These are phyloP conservation scores for Diaporthe sp. DNA, from an alignment of 2,329 filamentous ascomycete genomes.

Conservation along the genomic window DNA sequence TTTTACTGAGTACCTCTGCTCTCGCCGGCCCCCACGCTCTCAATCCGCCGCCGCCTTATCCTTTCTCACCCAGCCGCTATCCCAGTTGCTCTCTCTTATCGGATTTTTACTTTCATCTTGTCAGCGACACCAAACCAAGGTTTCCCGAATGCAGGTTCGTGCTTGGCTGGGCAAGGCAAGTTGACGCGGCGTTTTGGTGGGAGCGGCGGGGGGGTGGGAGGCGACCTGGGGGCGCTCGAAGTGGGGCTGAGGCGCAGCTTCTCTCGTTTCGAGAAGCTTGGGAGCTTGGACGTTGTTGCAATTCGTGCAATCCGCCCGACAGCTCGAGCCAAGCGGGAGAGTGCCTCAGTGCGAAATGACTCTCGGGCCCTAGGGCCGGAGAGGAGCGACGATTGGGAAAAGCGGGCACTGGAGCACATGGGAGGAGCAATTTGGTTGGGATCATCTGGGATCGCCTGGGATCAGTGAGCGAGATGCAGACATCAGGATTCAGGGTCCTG, in stretches of 20 bases:
- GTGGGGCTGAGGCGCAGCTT: slow-evolving; percentile 23
- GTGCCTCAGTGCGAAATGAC: slow-evolving; percentile 14
- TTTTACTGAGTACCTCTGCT: not conserved
- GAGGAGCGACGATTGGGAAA: slow-evolving; percentile 19
- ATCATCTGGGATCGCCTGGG: slow-evolving; percentile 13
- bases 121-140: slow-evolving; percentile 1
- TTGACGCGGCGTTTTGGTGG: slow-evolving; percentile 19
- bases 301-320: not conserved
- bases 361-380: slow-evolving; percentile 20
- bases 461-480: slow-evolving; percentile 2
- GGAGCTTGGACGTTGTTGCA: slow-evolving; percentile 16
- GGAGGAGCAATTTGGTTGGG: slow-evolving; percentile 14
- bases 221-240: not conserved
- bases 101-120: not conserved
- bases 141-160: not conserved
- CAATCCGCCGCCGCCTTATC: not conserved
- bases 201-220: not conserved
- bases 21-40: not conserved
- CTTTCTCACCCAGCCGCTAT: not conserved
- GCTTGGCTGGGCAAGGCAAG: not conserved
- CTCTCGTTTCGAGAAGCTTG: slow-evolving; percentile 16
- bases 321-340: slow-evolving; percentile 16
- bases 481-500: slow-evolving; percentile 21
- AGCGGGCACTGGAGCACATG: slow-evolving; percentile 22
- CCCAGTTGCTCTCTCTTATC: not conserved